These are phyloP conservation scores for Uronychia setigera DNA, from an alignment of 73 alveolate genomes.

Conservation along the genomic window DNA sequence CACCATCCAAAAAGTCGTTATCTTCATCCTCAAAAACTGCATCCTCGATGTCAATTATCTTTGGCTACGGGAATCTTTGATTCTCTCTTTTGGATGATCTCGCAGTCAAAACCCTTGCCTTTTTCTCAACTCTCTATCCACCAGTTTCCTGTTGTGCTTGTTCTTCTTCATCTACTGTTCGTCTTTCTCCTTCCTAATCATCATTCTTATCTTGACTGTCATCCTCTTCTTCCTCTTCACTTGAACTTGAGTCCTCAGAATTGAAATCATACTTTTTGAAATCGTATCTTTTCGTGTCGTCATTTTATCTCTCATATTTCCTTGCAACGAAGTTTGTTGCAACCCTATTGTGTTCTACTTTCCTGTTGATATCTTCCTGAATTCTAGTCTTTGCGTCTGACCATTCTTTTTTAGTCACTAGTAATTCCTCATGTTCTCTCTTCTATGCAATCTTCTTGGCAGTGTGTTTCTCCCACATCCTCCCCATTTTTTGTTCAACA, in stretches of 20 bases:
- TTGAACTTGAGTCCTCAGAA: conserved; percentile 32
- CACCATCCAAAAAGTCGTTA: too few relatives aligned
- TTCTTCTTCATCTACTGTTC: conserved; percentile 13
- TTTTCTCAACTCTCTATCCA: too few relatives aligned
- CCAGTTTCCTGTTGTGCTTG: neutral
- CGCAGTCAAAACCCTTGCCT: conserved; percentile 9
- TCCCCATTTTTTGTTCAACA: conserved; percentile 44
- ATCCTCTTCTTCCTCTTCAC: conserved; percentile 35
- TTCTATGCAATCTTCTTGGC: conserved; percentile 40
- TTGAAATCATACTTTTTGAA: conserved; percentile 16
- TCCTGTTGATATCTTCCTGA: conserved; percentile 51
- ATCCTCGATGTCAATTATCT: neutral
- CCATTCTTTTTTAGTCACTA: conserved; percentile 44
- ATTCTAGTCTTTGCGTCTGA: conserved; percentile 57
- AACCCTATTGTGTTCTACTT: conserved; percentile 23
- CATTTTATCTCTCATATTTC: conserved; percentile 45
- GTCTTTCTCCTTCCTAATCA: conserved; percentile 10
- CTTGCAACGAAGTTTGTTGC: conserved; percentile 61
- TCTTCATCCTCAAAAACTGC: neutral
- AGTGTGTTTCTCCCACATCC: conserved; percentile 36
- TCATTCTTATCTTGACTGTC: neutral
- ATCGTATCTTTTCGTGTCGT: conserved; percentile 33
- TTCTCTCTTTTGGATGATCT: neutral
- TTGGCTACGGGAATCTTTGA: neutral
- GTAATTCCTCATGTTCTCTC: conserved; percentile 49